Evolutionary conservation across 1,284 basidiomycete genomes (phyloP), one percentile per base, ranked within the genome.

Genomic region (Laetiporus sulphureus): DNA sequence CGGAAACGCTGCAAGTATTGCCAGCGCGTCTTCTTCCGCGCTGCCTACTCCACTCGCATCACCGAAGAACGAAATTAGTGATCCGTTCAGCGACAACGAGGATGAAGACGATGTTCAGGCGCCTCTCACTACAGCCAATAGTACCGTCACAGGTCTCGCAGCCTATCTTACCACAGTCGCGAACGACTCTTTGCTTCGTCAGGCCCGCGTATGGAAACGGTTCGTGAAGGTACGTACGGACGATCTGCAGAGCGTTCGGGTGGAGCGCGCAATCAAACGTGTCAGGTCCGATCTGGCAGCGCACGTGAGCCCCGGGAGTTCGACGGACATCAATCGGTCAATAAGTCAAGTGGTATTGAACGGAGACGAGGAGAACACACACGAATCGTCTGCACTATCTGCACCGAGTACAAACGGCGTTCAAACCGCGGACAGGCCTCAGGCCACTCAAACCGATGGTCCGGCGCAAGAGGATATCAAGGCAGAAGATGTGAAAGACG

Each of bases 251-350:
- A 91, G 87, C 55, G 81, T 84, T 4, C 78, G 89, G 33, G 79
- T 87, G 32, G 90, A 93, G 63, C 74, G 91, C 44, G 83, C 90
- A 3, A 87, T 93, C 61, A 89, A 91, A 65, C 79, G 86, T 32
- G 87, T 90, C 13, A 72, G 87, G 41, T 89, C 85, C 38, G 91
- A 92, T 63, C 65, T 89, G n/a, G 83, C 83, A 6, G 80, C 77
- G 5, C 86, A 89, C 54, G 63, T 69, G 38, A 52, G 65, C 42
- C 60, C 65, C 6, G 48, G 49, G 4, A 55, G 49, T 43, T 48
- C 58, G 3, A 45, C 53, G 29, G 60, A 62, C 18, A 48, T 54
- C 10, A 54, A 47, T 10, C 48, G 54, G 16, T 60, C 60, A 4
- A 52, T 62, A 43, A 58, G 55, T 32, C 57, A 61, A 43, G 58